These are phyloP conservation scores for Exophiala viscosa DNA, from an alignment of 2,329 filamentous ascomycete species.

Conservation along the genomic window DNA sequence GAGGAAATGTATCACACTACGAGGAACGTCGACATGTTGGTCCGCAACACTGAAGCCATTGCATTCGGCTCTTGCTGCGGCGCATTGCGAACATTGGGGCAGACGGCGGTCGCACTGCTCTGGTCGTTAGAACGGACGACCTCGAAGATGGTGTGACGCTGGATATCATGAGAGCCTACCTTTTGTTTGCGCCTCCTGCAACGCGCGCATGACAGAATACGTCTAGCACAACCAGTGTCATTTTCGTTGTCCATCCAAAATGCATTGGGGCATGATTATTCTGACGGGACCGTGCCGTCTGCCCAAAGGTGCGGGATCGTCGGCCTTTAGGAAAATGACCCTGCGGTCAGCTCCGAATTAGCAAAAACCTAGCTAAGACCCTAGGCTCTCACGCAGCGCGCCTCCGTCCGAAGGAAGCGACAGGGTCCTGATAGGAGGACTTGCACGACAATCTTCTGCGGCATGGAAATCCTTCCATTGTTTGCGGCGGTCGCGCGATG, in stretches of 20 bases:
- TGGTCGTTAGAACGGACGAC: not conserved
- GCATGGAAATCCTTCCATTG: too few species aligned
- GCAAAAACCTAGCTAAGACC: too few species aligned
- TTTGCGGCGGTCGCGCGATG: too few species aligned
- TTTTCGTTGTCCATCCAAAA: not conserved
- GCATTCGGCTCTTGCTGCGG: not conserved
- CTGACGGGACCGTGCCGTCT: too few species aligned
- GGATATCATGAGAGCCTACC: constrained; percentile 1
- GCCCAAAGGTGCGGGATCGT: too few species aligned
- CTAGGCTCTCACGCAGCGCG: too few species aligned
- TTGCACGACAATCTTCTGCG: too few species aligned
- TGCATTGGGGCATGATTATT: too few species aligned
- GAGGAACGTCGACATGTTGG: constrained; percentile 17
- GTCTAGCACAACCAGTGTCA: constrained; percentile 26
- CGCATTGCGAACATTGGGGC: constrained; percentile 9
- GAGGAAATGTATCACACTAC: constrained; percentile 29
- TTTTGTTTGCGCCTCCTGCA: constrained; percentile 22
- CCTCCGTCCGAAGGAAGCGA: too few species aligned
- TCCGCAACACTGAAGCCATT: constrained; percentile 11
- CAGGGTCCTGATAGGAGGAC: too few species aligned
- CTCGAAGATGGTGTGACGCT: not conserved
- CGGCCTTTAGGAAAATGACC: too few species aligned
- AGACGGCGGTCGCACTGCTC: constrained; percentile 10
- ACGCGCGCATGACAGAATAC: constrained; percentile 8
- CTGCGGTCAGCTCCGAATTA: too few species aligned